A percentile compares a stretch with the other conserved stretches of the same genome.
Evolutionary conservation across 345 rosid genomes (phyloP).

Genomic region (Cardamine occulta): DNA sequence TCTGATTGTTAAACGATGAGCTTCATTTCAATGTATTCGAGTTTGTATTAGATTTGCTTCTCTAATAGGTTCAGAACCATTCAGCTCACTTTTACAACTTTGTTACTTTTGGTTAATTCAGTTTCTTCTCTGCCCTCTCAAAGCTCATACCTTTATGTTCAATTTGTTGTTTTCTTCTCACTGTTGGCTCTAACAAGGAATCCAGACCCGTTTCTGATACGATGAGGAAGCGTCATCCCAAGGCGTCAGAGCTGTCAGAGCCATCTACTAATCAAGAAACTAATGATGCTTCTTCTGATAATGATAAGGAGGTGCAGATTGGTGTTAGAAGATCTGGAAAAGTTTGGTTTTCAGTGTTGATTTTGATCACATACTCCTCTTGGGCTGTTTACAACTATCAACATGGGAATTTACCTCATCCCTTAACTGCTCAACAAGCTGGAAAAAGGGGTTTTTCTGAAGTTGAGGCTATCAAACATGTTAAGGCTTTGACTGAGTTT

Average conservation of each 20-base stretch:
- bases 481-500: slow-evolving; percentile 67
- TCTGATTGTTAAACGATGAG: not conserved
- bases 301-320: not conserved
- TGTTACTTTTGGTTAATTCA: not conserved
- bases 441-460: slow-evolving; percentile 97
- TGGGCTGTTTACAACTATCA: slow-evolving; percentile 73
- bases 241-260: slow-evolving; percentile 31
- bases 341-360: slow-evolving; percentile 57
- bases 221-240: slow-evolving; percentile 49
- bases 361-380: slow-evolving; percentile 53
- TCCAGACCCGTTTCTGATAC: not conserved
- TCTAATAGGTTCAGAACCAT: no score
- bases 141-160: not conserved
- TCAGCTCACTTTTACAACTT: not conserved
- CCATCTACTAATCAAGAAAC: slow-evolving; percentile 25
- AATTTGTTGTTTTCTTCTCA: not conserved
- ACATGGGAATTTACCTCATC: slow-evolving; percentile 63
- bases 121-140: not conserved
- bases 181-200: not conserved
- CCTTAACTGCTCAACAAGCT: slow-evolving; percentile 75
- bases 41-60: no score
- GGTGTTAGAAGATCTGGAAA: slow-evolving; percentile 59
- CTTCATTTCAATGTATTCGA: not conserved
- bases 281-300: not conserved
- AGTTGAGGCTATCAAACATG: slow-evolving; percentile 75